Evolutionary conservation across 768 basidiomycete species (phyloP).

Genomic region (Kwoniella dendrophila): DNA sequence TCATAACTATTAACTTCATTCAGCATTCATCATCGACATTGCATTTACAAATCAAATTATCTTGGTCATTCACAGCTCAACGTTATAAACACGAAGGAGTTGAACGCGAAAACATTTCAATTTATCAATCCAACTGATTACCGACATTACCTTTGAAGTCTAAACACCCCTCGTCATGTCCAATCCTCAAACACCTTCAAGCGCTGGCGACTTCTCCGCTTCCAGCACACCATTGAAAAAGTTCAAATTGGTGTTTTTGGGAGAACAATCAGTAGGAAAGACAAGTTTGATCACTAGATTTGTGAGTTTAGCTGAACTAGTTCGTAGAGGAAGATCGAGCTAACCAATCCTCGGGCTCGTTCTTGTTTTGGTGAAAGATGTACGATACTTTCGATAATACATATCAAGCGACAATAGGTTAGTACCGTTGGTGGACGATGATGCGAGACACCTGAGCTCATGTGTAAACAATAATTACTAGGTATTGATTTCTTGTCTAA

Average conservation of each 20-base stretch:
- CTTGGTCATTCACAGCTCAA: too few species aligned
- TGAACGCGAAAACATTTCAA: neutral
- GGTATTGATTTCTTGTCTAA: conserved; percentile 98
- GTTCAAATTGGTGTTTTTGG: conserved; percentile 92
- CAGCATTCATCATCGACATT: too few species aligned
- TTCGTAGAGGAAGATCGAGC: too few species aligned
- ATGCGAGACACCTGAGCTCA: too few species aligned
- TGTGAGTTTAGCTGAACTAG: conserved; percentile 36
- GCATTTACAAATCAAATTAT: too few species aligned
- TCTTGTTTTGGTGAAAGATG: too few species aligned
- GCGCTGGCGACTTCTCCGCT: conserved; percentile 36
- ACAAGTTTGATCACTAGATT: conserved; percentile 96
- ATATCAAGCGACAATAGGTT: conserved; percentile 62
- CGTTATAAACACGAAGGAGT: too few species aligned
- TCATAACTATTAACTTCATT: too few species aligned
- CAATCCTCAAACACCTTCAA: conserved; percentile 20
- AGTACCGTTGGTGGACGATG: conserved; percentile 28
- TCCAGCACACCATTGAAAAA: conserved; percentile 63
- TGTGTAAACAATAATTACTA: neutral
- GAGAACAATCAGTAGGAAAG: conserved; percentile 98
- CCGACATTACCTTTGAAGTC: neutral
- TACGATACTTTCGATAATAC: conserved; percentile 99
- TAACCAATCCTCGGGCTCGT: too few species aligned
- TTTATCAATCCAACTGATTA: neutral
- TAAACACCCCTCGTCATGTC: conserved; percentile 15